Evolutionary conservation across 2,329 filamentous ascomycete species (phyloP), one percentile per base, ranked within the genome.

Genomic region (Aspergillaceae sp.): DNA sequence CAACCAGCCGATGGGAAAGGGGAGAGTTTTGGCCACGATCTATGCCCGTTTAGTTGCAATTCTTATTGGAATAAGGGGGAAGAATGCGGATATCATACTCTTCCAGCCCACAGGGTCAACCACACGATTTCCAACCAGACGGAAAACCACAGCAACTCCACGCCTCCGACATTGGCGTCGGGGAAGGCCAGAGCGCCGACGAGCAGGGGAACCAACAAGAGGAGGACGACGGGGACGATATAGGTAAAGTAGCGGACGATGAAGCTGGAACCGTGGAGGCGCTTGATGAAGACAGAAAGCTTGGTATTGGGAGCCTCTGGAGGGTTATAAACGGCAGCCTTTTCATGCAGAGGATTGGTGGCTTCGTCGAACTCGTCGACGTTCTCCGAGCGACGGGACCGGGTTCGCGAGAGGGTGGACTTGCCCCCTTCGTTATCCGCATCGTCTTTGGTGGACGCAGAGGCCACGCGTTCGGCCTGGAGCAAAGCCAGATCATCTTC

Each of bases 121-220:
- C 91, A 97, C 28, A 96, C 77, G 37, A 95, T 87, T 65, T 95
- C 87, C 11, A 96, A 76, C 91, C 91, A 97, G 51, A 96, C 88
- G 29, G 86, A 86, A 61, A 97, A 96, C 91, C 91, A 97, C 49
- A 88, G 72, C 40, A 96, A 71, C 51, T 80, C 61, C 0, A 95
- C 88, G 19, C 84, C 87, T 1, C 88, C 88, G 2, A 84, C 77
- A 8, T 78, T 80, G 1, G 84, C 72, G 42, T 75, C 53, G n/a
- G 72, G 69, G 51, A 76, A 84, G 1, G 77, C 51, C 11, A 86
- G 66, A 1, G 74, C 76, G 4, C 83, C 84, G 26, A 88, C 65
- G 4, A 88, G 68, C 36, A 87, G 65, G 0, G 85, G 85, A 41
- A 87, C 79, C 35, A 87, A 69, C 4, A 89, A 70, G 4, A 88